Evolutionary conservation across 208 protist genomes (phyloP).

Genomic region (Polymyxa betae): DNA sequence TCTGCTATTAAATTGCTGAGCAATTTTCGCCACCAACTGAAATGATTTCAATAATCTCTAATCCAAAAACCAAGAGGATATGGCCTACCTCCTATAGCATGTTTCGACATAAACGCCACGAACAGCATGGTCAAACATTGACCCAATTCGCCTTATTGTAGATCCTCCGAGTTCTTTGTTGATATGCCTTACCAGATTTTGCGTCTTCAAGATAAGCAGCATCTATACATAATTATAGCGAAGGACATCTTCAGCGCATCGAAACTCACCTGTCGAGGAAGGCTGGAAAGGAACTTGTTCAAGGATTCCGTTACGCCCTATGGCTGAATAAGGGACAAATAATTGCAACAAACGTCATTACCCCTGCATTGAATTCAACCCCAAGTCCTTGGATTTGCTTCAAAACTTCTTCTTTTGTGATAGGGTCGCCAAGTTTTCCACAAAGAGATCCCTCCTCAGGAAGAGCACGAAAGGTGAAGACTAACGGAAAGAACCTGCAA

Average conservation of each 20-base stretch:
- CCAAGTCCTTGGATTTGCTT: background rate
- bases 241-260: background rate
- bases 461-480: constrained; percentile 8
- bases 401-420: constrained; percentile 1
- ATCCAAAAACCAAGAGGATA: background rate
- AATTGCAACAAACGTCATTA: background rate
- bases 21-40: background rate
- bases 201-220: constrained; percentile 45
- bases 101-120: constrained; percentile 2
- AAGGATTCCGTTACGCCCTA: background rate
- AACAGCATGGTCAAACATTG: constrained; percentile 12
- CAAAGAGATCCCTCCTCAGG: background rate
- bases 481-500: constrained; percentile 13
- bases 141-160: background rate
- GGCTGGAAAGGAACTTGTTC: constrained; percentile 1
- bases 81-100: background rate
- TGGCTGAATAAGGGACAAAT: background rate
- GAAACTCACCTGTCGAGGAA: background rate
- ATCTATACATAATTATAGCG: background rate
- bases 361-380: background rate
- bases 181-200: constrained; percentile 35
- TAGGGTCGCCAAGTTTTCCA: background rate
- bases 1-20: background rate
- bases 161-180: constrained; percentile 15
- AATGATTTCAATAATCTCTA: constrained; percentile 14